These are phyloP conservation scores for Ustilago shanxiensis DNA, from an alignment of 1,284 basidiomycete genomes.

Conservation along the genomic window DNA sequence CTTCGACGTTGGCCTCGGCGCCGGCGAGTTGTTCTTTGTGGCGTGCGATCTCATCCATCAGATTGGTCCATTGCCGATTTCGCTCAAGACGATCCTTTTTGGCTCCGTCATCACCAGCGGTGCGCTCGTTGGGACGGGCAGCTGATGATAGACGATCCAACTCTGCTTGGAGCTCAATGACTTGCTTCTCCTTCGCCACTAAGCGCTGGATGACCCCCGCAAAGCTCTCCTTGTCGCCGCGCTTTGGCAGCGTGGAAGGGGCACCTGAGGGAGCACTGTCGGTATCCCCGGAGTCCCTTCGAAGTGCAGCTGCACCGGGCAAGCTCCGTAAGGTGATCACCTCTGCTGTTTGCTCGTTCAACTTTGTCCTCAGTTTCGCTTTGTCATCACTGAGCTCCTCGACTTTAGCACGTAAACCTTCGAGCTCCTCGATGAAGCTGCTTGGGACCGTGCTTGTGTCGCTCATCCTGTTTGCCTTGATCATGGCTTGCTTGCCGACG, in stretches of 20 bases:
- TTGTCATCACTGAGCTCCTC: conserved; percentile 79
- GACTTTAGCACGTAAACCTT: conserved; percentile 75
- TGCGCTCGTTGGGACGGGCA: conserved; percentile 44
- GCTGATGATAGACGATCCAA: conserved; percentile 73
- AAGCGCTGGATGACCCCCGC: conserved; percentile 84
- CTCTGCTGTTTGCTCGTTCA: conserved; percentile 77
- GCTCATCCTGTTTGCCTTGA: conserved; percentile 72
- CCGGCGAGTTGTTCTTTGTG: conserved; percentile 78
- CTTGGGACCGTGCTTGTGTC: conserved; percentile 72
- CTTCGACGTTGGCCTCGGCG: conserved; percentile 73
- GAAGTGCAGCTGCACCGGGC: conserved; percentile 49
- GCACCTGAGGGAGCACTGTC: conserved; percentile 11
- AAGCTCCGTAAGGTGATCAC: conserved; percentile 77
- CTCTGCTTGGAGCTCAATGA: conserved; percentile 80
- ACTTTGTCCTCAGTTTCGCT: conserved; percentile 74
- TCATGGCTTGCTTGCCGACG: conserved; percentile 77
- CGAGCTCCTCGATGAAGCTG: conserved; percentile 77
- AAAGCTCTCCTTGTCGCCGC: conserved; percentile 73
- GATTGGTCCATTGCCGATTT: conserved; percentile 81
- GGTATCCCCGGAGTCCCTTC: conserved; percentile 22
- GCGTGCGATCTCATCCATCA: conserved; percentile 82
- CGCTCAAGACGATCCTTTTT: conserved; percentile 83
- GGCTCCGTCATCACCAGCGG: conserved; percentile 50
- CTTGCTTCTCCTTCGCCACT: conserved; percentile 86
- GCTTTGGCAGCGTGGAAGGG: conserved; percentile 40